Base-by-base conservation (phyloP, 2,329 filamentous ascomycete genomes). In the Fusarium annulatum region DNA sequence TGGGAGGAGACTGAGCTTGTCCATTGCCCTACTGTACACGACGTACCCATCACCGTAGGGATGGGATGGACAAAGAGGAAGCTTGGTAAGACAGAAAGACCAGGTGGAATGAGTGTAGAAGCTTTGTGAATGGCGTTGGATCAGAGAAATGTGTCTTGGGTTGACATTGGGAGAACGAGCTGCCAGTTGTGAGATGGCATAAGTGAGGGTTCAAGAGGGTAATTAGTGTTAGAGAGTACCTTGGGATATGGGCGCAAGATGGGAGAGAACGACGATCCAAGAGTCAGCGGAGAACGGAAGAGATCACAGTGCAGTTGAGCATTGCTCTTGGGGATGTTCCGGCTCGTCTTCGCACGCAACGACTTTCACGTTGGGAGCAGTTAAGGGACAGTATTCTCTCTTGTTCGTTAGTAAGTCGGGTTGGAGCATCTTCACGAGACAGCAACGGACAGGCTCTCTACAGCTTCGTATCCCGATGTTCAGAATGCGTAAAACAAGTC, bases 31-130 rank as follows among this genome's bases (percentile, higher is more conserved):
- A n/a, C 18, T 33, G 8, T 7, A 9, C 6, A 3, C 11, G 1
- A 56, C 21, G 19, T 4, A 10, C 30, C 5, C 3, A 12, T 30
- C 3, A 1, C 12, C 21, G 10, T 7, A n/a, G n/a, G 9, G 51
- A 43, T 3, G 21, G 12, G 21, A 14, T 33, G 4, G 26, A 33
- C 38, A 26, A 33, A 33, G 38, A 43, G 3, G 12, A 28, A 14
- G 19, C 3, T 9, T 3, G 21, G 21, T 6, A 7, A 3, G 36
- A 15, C 2, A 11, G 3, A 15, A 19, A 28, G 3, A 21, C 5
- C 2, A 10, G 0, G 11, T 7, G 12, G 12, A 2, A 15, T 21
- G 14, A 19, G 16, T 9, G 5, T 23, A 23, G 23, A 23, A 23
- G 23, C 23, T 23, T 23, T 23, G 23, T 23, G 23, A 23, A 23